Percentiles rank a stretch among this genome's conserved stretches.
Conservation (phyloP, 345 rosid genomes). For the Psidium guajava region DNA sequence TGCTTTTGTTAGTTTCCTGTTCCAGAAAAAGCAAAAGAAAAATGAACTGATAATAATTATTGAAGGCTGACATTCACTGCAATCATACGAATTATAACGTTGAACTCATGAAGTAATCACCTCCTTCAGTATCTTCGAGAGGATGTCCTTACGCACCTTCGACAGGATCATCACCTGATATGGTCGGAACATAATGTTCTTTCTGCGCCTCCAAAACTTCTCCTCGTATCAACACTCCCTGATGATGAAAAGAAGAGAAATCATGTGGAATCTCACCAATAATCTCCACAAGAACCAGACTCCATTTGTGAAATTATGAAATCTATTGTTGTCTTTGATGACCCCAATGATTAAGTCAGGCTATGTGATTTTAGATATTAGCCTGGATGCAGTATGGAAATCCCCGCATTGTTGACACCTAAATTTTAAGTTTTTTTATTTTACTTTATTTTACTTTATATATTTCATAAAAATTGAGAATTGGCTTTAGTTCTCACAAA, state of each 20-base stretch:
- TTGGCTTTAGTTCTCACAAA: too few species aligned
- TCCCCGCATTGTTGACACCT: too few species aligned
- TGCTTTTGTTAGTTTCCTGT: not conserved
- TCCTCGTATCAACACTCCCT: not conserved
- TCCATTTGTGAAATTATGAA: conserved; percentile 36
- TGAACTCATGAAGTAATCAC: not conserved
- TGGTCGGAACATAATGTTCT: not conserved
- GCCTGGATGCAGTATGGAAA: conserved; percentile 34
- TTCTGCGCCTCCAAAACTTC: not conserved
- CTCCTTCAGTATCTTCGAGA: not conserved
- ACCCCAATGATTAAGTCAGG: conserved; percentile 25
- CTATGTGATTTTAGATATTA: conserved; percentile 17
- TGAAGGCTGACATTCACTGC: not conserved
- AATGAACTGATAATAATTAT: not conserved
- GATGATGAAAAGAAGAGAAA: not conserved
- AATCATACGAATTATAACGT: not conserved
- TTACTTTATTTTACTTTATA: too few species aligned
- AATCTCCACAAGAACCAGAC: conserved; percentile 29
- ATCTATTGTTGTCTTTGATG: conserved; percentile 34
- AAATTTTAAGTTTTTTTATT: too few species aligned
- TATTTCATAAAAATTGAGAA: too few species aligned
- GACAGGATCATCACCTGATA: not conserved
- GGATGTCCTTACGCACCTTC: not conserved
- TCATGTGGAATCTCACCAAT: conserved; percentile 15
- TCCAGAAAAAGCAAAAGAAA: not conserved